phyloP scores from a whole-genome alignment of 2,329 filamentous ascomycete species.

The Microthyrium microscopicum region DNA sequence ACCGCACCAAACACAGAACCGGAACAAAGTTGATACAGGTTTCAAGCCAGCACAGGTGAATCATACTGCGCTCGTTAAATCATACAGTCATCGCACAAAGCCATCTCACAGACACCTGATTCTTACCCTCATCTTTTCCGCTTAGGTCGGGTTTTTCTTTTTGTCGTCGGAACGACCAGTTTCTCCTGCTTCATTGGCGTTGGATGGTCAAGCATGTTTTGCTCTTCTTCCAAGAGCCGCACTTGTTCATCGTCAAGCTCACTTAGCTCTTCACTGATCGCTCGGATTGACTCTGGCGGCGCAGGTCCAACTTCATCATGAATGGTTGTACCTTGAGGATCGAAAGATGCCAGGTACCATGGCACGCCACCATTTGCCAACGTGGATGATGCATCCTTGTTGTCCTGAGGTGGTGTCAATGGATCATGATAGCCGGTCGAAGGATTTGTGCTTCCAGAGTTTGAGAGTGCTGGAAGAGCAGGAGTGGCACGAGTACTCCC shows the following conservation, averaged over 20 bases:
- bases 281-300: conserved; percentile 51
- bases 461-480: conserved; percentile 11
- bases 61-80: too few relatives aligned
- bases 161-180: too few relatives aligned
- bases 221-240: too few relatives aligned
- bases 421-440: conserved; percentile 29
- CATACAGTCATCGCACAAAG: too few relatives aligned
- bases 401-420: conserved; percentile 48
- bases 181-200: too few relatives aligned
- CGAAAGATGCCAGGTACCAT: conserved; percentile 75
- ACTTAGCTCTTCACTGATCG: conserved; percentile 72
- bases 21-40: too few relatives aligned
- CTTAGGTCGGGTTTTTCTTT: too few relatives aligned
- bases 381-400: conserved; percentile 26
- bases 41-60: too few relatives aligned
- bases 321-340: conserved; percentile 64
- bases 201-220: too few relatives aligned
- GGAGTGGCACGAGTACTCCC: conserved; percentile 11
- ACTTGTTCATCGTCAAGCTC: conserved; percentile 88
- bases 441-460: conserved; percentile 20
- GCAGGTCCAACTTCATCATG: conserved; percentile 60
- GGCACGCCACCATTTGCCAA: conserved; percentile 62
- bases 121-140: too few relatives aligned
- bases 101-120: too few relatives aligned
- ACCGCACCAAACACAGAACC: too few relatives aligned